Percentiles rank a stretch among this genome's conserved stretches.
phyloP scores from a whole-genome alignment of 1,284 basidiomycete species.

The Cryptococcus wingfieldii region DNA sequence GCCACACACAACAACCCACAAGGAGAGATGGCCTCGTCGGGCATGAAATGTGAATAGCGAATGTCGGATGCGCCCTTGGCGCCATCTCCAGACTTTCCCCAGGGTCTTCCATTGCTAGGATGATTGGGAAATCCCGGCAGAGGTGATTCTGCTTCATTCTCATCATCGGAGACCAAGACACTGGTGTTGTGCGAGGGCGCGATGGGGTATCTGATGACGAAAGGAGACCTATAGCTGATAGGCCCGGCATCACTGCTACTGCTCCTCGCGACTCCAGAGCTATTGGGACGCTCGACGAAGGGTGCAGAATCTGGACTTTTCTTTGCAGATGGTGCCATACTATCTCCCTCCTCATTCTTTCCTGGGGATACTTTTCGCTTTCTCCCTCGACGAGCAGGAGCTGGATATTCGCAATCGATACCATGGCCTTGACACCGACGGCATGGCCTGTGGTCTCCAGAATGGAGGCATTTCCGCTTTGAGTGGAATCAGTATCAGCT shows the following conservation, averaged over 20 bases:
- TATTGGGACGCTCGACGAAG: neutral
- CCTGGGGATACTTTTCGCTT: constrained; percentile 16
- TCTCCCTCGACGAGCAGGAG: constrained; percentile 23
- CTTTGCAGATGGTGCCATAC: neutral
- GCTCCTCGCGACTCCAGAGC: no score
- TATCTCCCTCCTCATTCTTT: neutral
- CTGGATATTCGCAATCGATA: constrained; percentile 27
- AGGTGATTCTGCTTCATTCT: neutral
- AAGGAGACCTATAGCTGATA: neutral
- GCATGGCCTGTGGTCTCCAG: constrained; percentile 19
- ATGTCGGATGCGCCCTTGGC: constrained; percentile 9
- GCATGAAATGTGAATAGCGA: constrained; percentile 27
- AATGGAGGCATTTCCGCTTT: constrained; percentile 29
- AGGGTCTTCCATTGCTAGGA: neutral
- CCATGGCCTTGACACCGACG: constrained; percentile 23
- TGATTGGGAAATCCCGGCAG: neutral
- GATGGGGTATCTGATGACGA: neutral
- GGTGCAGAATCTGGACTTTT: neutral
- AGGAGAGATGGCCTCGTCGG: constrained; percentile 25
- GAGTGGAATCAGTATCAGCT: neutral
- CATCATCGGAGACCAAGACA: neutral
- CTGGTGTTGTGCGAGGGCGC: neutral
- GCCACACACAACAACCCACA: constrained; percentile 9
- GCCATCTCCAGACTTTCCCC: neutral
- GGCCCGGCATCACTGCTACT: neutral